These are phyloP conservation scores for Chrysopogon serrulatus DNA, from an alignment of 176 grass and related monocot genomes.

Conservation along the genomic window DNA sequence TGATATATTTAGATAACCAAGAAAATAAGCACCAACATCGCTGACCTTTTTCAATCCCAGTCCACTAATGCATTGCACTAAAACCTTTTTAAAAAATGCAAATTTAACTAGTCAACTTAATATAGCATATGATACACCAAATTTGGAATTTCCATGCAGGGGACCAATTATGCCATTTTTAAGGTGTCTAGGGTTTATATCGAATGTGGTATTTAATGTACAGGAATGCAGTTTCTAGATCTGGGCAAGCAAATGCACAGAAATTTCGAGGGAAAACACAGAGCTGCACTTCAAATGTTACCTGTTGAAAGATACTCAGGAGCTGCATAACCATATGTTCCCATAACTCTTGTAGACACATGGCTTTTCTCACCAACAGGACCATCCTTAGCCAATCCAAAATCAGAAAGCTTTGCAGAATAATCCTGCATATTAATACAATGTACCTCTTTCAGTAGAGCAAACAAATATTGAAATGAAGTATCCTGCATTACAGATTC, in stretches of 20 bases:
- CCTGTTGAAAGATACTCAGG: conserved; percentile 95
- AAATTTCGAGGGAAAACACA: background rate
- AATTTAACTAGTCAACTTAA: background rate
- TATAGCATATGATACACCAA: background rate
- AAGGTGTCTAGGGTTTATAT: background rate
- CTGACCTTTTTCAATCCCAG: background rate
- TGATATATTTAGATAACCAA: background rate
- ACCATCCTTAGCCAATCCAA: conserved; percentile 92
- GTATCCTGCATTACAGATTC: background rate
- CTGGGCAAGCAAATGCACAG: background rate
- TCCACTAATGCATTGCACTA: background rate
- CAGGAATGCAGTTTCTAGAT: background rate
- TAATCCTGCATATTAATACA: conserved; percentile 56
- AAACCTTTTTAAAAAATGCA: background rate
- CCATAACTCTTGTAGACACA: conserved; percentile 89
- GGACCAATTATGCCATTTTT: background rate
- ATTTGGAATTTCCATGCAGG: conserved; percentile 4
- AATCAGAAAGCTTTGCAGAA: conserved; percentile 93
- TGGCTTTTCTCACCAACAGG: conserved; percentile 86
- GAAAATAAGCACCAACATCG: background rate
- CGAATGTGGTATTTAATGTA: background rate
- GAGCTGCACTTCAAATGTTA: conserved; percentile 29
- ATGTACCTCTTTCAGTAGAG: conserved; percentile 17
- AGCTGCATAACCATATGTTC: conserved; percentile 91
- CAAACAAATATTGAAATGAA: background rate